These are phyloP conservation scores for Psilocybe cubensis DNA, from an alignment of 768 basidiomycete genomes.

Conservation along the genomic window DNA sequence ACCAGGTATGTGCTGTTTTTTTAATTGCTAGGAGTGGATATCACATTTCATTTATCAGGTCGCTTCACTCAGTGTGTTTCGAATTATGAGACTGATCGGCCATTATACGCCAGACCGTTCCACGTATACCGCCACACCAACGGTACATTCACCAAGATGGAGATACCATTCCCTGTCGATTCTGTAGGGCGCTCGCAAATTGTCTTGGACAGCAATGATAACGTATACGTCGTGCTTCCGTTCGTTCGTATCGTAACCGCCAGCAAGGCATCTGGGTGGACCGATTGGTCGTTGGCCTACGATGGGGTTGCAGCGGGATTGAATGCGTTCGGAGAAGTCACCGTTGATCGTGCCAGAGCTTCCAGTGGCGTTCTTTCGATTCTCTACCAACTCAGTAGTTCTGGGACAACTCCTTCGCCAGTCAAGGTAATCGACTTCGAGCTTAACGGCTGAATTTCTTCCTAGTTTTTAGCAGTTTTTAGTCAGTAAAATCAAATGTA, in stretches of 20 bases:
- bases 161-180: constrained; percentile 47
- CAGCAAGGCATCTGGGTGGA: constrained; percentile 46
- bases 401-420: constrained; percentile 44
- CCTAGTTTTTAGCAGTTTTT: no score
- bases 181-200: constrained; percentile 50
- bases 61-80: constrained; percentile 50
- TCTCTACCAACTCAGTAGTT: constrained; percentile 45
- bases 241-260: constrained; percentile 47
- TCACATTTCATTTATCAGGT: no score
- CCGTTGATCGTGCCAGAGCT: constrained; percentile 44
- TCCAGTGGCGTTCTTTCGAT: constrained; percentile 42
- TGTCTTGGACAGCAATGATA: constrained; percentile 43
- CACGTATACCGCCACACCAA: constrained; percentile 44
- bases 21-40: no score
- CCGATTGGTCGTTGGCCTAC: constrained; percentile 48
- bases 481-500: neutral
- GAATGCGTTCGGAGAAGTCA: constrained; percentile 50
- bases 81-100: constrained; percentile 42
- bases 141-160: constrained; percentile 47
- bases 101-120: constrained; percentile 41
- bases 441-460: constrained; percentile 32
- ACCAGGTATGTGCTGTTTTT: constrained; percentile 34
- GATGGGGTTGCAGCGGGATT: constrained; percentile 43
- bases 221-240: constrained; percentile 48
- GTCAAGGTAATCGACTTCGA: constrained; percentile 45